Evolutionary conservation across 2,329 filamentous ascomycete species (phyloP).

Genomic region (Claviceps sorghi): DNA sequence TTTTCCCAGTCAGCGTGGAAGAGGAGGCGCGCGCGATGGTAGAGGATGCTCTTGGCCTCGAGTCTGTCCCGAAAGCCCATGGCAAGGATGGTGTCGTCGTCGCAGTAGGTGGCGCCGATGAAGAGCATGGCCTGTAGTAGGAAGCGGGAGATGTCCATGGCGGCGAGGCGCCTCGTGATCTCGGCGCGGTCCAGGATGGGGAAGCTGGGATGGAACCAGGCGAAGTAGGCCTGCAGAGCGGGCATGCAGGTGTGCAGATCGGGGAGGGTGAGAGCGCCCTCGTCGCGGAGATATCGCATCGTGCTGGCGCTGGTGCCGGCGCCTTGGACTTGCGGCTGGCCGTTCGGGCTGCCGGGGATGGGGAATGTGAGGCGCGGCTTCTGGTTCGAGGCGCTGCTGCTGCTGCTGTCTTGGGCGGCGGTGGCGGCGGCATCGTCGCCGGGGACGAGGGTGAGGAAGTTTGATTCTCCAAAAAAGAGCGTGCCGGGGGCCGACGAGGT

Average conservation of each 20-base stretch:
- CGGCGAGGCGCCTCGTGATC: slow-evolving; percentile 23
- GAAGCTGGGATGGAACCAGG: slow-evolving; percentile 42
- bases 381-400: slow-evolving; percentile 3
- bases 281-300: slow-evolving; percentile 32
- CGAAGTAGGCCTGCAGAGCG: slow-evolving; percentile 36
- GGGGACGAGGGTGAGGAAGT: slow-evolving; percentile 22
- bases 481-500: slow-evolving; percentile 13
- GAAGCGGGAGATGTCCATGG: slow-evolving; percentile 30
- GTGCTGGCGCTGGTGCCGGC: slow-evolving; percentile 31
- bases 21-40: slow-evolving; percentile 33
- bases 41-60: slow-evolving; percentile 34
- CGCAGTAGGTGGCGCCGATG: slow-evolving; percentile 38
- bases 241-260: slow-evolving; percentile 25
- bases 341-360: slow-evolving; percentile 15
- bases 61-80: slow-evolving; percentile 34
- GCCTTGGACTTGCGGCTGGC: slow-evolving; percentile 8
- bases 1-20: slow-evolving; percentile 39
- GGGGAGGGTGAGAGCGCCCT: slow-evolving; percentile 30
- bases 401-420: background rate
- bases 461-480: slow-evolving; percentile 25
- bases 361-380: slow-evolving; percentile 17
- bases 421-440: slow-evolving; percentile 8
- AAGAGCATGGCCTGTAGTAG: slow-evolving; percentile 39
- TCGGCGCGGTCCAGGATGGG: slow-evolving; percentile 35
- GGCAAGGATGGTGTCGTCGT: slow-evolving; percentile 26